Percentiles rank a stretch among this genome's conserved stretches.
Evolutionary conservation across 257 asterid species (phyloP).

Genomic region (Solanum corneliomulleri): DNA sequence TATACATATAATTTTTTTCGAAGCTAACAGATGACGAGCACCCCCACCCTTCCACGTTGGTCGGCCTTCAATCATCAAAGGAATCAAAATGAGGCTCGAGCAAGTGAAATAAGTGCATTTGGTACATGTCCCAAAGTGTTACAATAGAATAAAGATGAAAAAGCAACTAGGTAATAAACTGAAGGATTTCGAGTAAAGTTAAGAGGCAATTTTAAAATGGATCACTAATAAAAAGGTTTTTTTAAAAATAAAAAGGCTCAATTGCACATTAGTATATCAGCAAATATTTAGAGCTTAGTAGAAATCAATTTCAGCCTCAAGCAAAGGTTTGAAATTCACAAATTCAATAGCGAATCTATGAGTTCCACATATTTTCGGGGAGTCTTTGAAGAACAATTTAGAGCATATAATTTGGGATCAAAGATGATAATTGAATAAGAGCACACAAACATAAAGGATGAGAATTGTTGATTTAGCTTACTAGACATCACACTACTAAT

Average conservation of each 20-base stretch:
- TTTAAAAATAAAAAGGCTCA: background rate
- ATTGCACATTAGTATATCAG: background rate
- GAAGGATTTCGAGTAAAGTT: background rate
- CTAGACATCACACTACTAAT: background rate
- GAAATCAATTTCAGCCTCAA: background rate
- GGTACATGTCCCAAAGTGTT: background rate
- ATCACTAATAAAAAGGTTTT: background rate
- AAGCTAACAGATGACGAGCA: background rate
- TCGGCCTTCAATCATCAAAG: background rate
- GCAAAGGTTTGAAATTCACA: background rate
- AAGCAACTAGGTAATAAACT: background rate
- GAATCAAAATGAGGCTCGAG: background rate
- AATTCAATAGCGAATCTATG: background rate
- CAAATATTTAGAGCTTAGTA: background rate
- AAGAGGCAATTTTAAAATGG: background rate
- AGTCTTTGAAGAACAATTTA: background rate
- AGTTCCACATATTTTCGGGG: background rate
- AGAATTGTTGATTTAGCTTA: background rate
- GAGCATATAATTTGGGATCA: background rate
- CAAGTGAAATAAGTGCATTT: background rate
- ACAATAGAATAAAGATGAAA: too few species aligned
- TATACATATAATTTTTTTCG: too few species aligned
- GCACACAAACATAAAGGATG: background rate
- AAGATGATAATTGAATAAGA: background rate
- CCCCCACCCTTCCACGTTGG: background rate